A percentile compares a stretch with the other conserved stretches of the same genome.
phyloP scores from a whole-genome alignment of 1,284 basidiomycete genomes.

The Sanghuangporus sanghuang region DNA sequence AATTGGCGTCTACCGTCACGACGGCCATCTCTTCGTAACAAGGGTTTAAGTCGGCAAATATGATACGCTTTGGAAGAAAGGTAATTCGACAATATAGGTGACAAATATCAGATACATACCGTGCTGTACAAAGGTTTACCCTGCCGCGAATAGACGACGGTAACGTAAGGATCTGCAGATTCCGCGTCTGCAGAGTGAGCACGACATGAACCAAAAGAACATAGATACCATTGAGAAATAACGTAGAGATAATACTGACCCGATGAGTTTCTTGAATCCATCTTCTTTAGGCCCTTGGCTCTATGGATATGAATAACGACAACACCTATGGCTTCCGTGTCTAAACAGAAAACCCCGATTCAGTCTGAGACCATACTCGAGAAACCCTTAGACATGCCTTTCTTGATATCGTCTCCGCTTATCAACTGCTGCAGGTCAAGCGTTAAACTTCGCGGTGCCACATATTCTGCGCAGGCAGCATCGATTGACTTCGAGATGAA shows the following conservation, averaged over 20 bases:
- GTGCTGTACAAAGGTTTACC: constrained; percentile 72
- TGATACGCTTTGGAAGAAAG: constrained; percentile 40
- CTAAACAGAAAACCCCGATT: constrained; percentile 25
- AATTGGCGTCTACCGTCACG: constrained; percentile 65
- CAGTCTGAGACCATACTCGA: background rate
- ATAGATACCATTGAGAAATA: constrained; percentile 20
- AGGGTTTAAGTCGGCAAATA: constrained; percentile 59
- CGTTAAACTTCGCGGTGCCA: constrained; percentile 70
- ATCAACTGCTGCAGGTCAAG: constrained; percentile 68
- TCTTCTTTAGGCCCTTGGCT: constrained; percentile 56
- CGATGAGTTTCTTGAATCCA: constrained; percentile 56
- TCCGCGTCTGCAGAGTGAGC: constrained; percentile 19
- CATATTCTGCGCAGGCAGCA: constrained; percentile 52
- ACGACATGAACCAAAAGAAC: constrained; percentile 29
- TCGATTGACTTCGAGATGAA: constrained; percentile 78
- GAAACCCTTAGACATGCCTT: constrained; percentile 22
- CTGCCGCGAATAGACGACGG: constrained; percentile 31
- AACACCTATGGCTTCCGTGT: constrained; percentile 65
- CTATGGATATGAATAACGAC: constrained; percentile 65
- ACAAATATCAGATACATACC: background rate
- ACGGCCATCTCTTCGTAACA: constrained; percentile 76
- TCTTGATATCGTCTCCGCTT: constrained; percentile 51
- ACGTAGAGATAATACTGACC: constrained; percentile 38
- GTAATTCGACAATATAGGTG: background rate
- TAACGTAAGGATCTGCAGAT: constrained; percentile 32